These are phyloP conservation scores for Fonsecaea pugnacius DNA, from an alignment of 2,329 filamentous ascomycete genomes.

Conservation along the genomic window DNA sequence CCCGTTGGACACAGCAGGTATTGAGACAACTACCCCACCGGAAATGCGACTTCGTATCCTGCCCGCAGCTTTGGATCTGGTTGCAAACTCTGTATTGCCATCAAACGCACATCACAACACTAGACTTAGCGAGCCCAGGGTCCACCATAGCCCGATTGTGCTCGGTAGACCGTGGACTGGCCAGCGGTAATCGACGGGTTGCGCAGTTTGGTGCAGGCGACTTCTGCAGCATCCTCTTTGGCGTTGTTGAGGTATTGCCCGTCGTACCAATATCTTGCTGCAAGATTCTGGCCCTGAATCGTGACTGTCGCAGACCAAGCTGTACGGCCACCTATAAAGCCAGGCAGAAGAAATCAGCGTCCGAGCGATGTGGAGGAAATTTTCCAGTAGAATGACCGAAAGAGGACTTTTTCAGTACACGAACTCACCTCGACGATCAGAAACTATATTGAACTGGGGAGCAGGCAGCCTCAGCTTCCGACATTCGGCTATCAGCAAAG, in stretches of 20 bases:
- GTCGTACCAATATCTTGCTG: conserved; percentile 90
- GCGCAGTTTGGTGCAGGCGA: conserved; percentile 56
- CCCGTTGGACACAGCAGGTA: conserved; percentile 15
- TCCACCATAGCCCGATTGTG: conserved; percentile 22
- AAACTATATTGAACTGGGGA: conserved; percentile 72
- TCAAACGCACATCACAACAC: conserved; percentile 3
- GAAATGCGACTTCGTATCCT: conserved; percentile 6
- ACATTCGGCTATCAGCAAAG: conserved; percentile 33
- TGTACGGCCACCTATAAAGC: conserved; percentile 74
- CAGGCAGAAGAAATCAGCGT: conserved; percentile 29
- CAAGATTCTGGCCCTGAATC: conserved; percentile 67
- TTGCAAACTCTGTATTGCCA: conserved; percentile 6
- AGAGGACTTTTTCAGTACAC: conserved; percentile 24
- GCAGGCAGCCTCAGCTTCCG: conserved; percentile 38
- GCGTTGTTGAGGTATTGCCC: conserved; percentile 85
- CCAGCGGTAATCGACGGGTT: conserved; percentile 39
- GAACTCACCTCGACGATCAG: conserved; percentile 64
- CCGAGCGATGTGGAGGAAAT: background rate
- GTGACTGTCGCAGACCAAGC: conserved; percentile 84
- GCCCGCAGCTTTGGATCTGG: conserved; percentile 1
- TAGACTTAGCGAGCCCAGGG: conserved; percentile 26
- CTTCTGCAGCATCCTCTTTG: conserved; percentile 87
- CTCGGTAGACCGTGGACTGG: conserved; percentile 23
- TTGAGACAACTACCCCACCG: conserved; percentile 15
- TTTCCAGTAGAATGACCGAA: conserved; percentile 16